phyloP scores from a whole-genome alignment of 176 grass and related monocot genomes.

The Zea mays region Zm-B73-REFERENCE-NAM-5.0 NC_050096.1:275530501-275531000 shows the following conservation, averaged over 20 bases:
- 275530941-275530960: constrained; percentile 33
- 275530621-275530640: not conserved
- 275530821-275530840: constrained; percentile 5
- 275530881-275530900: constrained; percentile 38
- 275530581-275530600: not conserved
- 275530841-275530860: constrained; percentile 38
- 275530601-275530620: not conserved
- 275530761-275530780: constrained; percentile 3
- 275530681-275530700: not conserved
- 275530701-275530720: not conserved
- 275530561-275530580: too few relatives aligned
- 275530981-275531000: not conserved
- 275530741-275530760: not conserved
- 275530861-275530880: constrained; percentile 21
- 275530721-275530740: not conserved
- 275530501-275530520: too few relatives aligned
- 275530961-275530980: constrained; percentile 41
- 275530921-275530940: not conserved
- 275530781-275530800: constrained; percentile 8
- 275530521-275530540: too few relatives aligned
- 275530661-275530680: too few relatives aligned
- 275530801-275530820: constrained; percentile 28
- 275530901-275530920: constrained; percentile 20
- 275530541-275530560: too few relatives aligned
- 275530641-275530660: not conserved